These are phyloP conservation scores for Fomitopsis schrenkii DNA, from an alignment of 1,284 basidiomycete species.

Conservation along the genomic window DNA sequence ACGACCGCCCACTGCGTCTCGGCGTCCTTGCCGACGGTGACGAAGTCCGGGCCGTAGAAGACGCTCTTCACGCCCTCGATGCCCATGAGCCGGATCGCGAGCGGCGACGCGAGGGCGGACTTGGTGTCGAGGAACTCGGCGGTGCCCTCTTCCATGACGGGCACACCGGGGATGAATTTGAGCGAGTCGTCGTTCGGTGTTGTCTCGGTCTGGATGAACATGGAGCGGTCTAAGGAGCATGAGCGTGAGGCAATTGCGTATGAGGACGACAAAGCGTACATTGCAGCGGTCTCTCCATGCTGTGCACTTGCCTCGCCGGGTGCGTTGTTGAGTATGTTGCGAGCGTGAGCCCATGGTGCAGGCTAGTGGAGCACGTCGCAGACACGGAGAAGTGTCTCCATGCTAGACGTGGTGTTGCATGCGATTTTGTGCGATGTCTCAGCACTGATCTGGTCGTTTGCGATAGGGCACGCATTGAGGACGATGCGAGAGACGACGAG, in stretches of 20 bases:
- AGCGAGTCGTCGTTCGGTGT: constrained; percentile 98
- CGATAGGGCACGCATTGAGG: constrained; percentile 12
- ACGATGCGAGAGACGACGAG: constrained; percentile 16
- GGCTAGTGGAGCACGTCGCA: constrained; percentile 12
- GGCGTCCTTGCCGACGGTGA: constrained; percentile 91
- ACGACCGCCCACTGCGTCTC: constrained; percentile 86
- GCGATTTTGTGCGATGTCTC: background rate
- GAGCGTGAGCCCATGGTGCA: constrained; percentile 33
- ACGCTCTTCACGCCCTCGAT: constrained; percentile 87
- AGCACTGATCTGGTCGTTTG: constrained; percentile 3
- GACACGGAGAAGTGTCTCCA: constrained; percentile 19
- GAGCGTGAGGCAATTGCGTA: background rate
- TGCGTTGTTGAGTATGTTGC: constrained; percentile 32
- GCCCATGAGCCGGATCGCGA: constrained; percentile 91
- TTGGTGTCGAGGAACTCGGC: constrained; percentile 94
- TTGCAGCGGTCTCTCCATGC: constrained; percentile 18
- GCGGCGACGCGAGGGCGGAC: constrained; percentile 79
- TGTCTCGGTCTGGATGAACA: constrained; percentile 97
- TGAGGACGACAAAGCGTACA: constrained; percentile 10
- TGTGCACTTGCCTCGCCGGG: constrained; percentile 10
- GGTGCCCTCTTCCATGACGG: constrained; percentile 77
- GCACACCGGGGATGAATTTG: constrained; percentile 94
- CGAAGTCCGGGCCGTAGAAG: constrained; percentile 98
- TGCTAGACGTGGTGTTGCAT: background rate
- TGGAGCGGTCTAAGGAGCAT: constrained; percentile 63